Percentiles rank a stretch among this genome's conserved stretches.
These are phyloP conservation scores for Austroboletus festivus DNA, from an alignment of 768 basidiomycete genomes.

Conservation along the genomic window DNA sequence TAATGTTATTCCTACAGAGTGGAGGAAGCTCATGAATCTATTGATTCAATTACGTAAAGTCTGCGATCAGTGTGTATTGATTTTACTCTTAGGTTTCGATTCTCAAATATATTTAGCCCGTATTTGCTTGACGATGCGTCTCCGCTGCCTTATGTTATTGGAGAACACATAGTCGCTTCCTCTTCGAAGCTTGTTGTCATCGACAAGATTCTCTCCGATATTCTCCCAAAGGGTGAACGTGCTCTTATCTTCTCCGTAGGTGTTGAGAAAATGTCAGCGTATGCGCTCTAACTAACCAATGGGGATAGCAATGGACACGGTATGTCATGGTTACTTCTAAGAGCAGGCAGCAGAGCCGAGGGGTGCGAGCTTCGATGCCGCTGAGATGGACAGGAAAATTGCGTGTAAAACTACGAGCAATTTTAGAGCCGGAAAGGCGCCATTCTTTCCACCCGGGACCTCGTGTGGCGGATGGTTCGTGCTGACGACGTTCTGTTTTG, in stretches of 20 bases:
- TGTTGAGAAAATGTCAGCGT: slow-evolving; percentile 1
- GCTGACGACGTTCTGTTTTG: slow-evolving; percentile 4
- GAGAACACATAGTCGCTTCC: slow-evolving; percentile 53
- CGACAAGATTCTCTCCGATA: slow-evolving; percentile 56
- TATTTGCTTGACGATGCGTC: slow-evolving; percentile 50
- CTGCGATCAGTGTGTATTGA: slow-evolving; percentile 57
- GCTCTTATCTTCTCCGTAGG: slow-evolving; percentile 68
- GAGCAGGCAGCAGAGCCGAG: no score
- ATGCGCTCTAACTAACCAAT: slow-evolving; percentile 16
- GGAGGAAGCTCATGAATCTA: slow-evolving; percentile 61
- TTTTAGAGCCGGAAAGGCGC: no score
- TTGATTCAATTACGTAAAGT: slow-evolving; percentile 68
- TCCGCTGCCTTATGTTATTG: slow-evolving; percentile 47
- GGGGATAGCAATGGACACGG: slow-evolving; percentile 55
- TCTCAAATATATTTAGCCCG: slow-evolving; percentile 37
- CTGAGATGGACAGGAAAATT: no score
- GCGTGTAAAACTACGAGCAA: no score
- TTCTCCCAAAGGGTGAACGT: slow-evolving; percentile 56
- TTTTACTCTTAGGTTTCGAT: not conserved
- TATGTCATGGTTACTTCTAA: slow-evolving; percentile 15
- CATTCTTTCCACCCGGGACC: no score
- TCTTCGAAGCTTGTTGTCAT: slow-evolving; percentile 56
- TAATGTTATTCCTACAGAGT: slow-evolving; percentile 35
- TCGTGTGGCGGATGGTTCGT: no score
- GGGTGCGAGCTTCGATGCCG: no score